Evolutionary conservation across 192 early-diverging fungal species (phyloP).

Genomic region (Coemansia sp.): DNA sequence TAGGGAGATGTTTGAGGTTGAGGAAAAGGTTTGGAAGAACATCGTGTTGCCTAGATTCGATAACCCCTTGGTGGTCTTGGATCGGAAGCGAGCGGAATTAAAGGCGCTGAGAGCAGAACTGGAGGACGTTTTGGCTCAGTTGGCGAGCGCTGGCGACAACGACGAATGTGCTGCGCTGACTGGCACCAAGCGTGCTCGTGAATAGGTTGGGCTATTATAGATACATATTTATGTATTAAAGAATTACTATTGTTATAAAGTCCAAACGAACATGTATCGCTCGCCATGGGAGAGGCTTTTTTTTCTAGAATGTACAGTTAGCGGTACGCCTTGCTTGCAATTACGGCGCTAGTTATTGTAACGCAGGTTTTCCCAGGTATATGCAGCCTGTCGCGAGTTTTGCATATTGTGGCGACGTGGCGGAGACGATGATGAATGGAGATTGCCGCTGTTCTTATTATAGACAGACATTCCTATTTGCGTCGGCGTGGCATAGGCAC

Average conservation of each 20-base stretch:
- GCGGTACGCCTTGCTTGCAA: not conserved
- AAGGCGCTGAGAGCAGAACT: conserved; percentile 62
- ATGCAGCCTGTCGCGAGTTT: conserved; percentile 9
- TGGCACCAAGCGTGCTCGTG: conserved; percentile 46
- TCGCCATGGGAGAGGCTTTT: no score
- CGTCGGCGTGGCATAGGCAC: not conserved
- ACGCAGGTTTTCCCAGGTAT: conserved; percentile 30
- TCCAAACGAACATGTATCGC: not conserved
- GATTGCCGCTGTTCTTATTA: not conserved
- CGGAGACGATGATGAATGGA: conserved; percentile 3
- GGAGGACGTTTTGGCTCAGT: conserved; percentile 60
- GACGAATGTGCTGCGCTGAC: not conserved
- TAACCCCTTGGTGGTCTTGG: conserved; percentile 64
- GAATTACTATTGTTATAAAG: not conserved
- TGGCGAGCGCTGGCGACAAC: conserved; percentile 34
- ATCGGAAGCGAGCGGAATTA: conserved; percentile 65
- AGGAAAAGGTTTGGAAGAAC: conserved; percentile 65
- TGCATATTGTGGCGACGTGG: conserved; percentile 7
- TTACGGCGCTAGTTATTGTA: conserved; percentile 14
- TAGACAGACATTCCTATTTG: conserved; percentile 5
- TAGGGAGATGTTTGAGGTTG: conserved; percentile 75
- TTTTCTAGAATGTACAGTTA: not conserved
- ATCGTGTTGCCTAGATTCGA: conserved; percentile 75
- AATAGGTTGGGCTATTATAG: conserved; percentile 9
- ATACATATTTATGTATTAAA: not conserved